Base-by-base conservation (phyloP, 306 rosid genomes). In the Trifolium dubium region DNA sequence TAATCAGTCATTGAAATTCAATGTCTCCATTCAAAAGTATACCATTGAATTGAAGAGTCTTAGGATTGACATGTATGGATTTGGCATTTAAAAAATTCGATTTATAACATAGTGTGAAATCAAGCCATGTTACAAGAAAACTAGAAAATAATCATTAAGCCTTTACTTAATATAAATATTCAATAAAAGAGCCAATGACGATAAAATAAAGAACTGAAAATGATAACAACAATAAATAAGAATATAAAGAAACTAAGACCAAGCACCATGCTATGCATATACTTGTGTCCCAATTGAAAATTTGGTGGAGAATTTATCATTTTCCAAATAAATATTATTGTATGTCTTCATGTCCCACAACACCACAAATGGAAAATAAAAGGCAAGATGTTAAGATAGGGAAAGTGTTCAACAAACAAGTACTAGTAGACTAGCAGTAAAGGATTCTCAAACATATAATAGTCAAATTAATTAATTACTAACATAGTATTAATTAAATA, bases 61-160 rank as follows among this genome's bases (percentile, higher is more conserved):
- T 55, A 62, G 55, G 63, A 44, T 32, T 71, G 15, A 64, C 17
- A 13, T 49, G 70, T 64, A 17, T 64, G 50, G 56, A 55, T 66
- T 13, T 28, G 23, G 23, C 23, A 23, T 23, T 23, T 23, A 23
- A 23, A 23, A 23, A 23, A 23, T 23, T 23, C 23, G 23, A 23
- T 23, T 23, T 23, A 23, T 43, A 10, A 10, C 49, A 35, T 35
- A 35, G 47, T 10, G 47, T 41, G 13, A 10, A 41, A 41, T 41
- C 13, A 41, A 41, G 12, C 56, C 73, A 50, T 59, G 75, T 81
- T 64, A 51, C 34, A 43, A 10, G 53, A 55, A 56, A 77, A 74
- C 50, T 49, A 56, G 67, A 81, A 76, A 76, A 72, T 72, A 71
- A 59, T n/a, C n/a, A n/a, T 18, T 11, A 37, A 6, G 8, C 18